These are phyloP conservation scores for Hymenoscyphus repandus DNA, from an alignment of 2,329 filamentous ascomycete genomes.

Conservation along the genomic window DNA sequence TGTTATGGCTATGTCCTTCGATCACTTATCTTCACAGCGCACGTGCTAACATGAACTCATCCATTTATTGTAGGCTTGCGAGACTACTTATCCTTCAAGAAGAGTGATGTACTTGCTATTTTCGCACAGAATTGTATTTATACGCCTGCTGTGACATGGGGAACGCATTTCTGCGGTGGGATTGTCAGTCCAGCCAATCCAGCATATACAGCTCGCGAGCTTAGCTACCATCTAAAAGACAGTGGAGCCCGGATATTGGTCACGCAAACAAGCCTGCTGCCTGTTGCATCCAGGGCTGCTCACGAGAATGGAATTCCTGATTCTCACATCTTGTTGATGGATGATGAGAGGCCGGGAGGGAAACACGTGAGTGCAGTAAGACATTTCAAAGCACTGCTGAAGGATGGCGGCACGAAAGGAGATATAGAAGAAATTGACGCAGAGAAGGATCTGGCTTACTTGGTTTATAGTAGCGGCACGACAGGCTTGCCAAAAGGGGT, in stretches of 20 bases:
- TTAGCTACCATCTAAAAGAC: conserved; percentile 75
- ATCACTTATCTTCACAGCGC: too few relatives aligned
- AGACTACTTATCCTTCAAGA: conserved; percentile 36
- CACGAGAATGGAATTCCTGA: conserved; percentile 60
- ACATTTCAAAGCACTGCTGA: conserved; percentile 62
- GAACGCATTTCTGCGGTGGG: conserved; percentile 74
- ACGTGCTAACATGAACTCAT: too few relatives aligned
- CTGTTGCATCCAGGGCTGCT: conserved; percentile 61
- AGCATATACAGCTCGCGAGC: conserved; percentile 74
- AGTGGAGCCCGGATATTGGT: conserved; percentile 65
- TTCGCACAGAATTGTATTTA: conserved; percentile 84
- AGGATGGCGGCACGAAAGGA: conserved; percentile 52
- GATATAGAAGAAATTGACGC: conserved; percentile 67
- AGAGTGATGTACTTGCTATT: conserved; percentile 73
- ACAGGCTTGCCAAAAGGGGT: conserved; percentile 72
- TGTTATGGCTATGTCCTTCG: too few relatives aligned
- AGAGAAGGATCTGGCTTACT: conserved; percentile 66
- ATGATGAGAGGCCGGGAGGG: conserved; percentile 51
- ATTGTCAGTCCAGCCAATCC: conserved; percentile 77
- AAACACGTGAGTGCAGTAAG: conserved; percentile 38
- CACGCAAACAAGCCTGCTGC: conserved; percentile 63
- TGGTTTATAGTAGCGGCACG: conserved; percentile 55
- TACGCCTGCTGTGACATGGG: conserved; percentile 69
- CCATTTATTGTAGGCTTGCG: too few relatives aligned
- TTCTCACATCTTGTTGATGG: conserved; percentile 68